Evolutionary conservation across 2,329 filamentous ascomycete genomes (phyloP), one percentile per base, ranked within the genome.

Genomic region (Talaromyces pinophilus): DNA sequence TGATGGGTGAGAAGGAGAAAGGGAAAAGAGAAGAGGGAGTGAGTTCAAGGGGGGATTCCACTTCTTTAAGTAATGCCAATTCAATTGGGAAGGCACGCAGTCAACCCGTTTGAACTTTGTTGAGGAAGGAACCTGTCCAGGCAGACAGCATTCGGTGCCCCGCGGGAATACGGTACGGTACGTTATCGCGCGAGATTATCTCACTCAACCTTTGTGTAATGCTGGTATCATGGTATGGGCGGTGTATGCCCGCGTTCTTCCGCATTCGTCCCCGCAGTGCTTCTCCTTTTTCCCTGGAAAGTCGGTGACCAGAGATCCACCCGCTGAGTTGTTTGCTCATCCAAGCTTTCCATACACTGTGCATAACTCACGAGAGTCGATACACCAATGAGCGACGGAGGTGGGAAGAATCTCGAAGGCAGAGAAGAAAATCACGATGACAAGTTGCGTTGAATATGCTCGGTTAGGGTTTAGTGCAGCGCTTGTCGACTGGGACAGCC

Each of bases 11-110:
- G 15, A n/a, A 38, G 40, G 10, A 46, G 25, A 46, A 57, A 59
- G 22, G 17, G 30, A 10, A 19, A 59, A 68, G 69, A 63, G 67
- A 66, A 68, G 67, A 68, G 22, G 7, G 19, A 30, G 38, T 10
- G 25, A 46, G 25, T n/a, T 54, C 38, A 11, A 19, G n/a, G 40
- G 25, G 40, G 57, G 10, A 25, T 11, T 60, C 6, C 13, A n/a
- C 17, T 25, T 38, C 54, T 57, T 57, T 60, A 44, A 60, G 38
- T 59, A 60, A 28, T 44, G 22, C 35, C 57, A 46, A 38, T 40
- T 6, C n/a, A 22, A 46, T 30, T 44, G 40, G 38, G 40, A 60
- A 60, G 57, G 35, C 5, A 25, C 35, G 10, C 19, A 11, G n/a
- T n/a, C n/a, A 13, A 33, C 10, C 15, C 7, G 48, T 30, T 55